Base-by-base conservation (phyloP, 768 basidiomycete genomes). In the Leccinum olivaceopallidum region DNA sequence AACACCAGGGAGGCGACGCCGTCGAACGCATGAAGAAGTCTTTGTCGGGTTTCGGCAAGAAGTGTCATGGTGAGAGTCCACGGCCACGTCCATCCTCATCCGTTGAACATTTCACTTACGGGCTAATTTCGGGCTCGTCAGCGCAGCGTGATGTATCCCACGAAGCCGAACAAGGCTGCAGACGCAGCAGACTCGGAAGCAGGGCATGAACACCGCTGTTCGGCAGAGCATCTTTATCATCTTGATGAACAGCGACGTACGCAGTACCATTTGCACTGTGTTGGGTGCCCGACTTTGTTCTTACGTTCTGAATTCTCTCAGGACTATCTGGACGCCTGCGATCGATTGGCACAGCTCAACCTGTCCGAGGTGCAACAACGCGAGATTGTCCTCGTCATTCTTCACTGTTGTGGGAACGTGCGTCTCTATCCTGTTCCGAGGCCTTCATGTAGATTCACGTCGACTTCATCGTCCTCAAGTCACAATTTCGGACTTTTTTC, bases 181-280 rank as follows among this genome's bases (percentile, higher is more conserved):
- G 66, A 66, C 56, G 68, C 73, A 49, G 69, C 73, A 48, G 67
- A 64, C 97, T 5, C 82, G 86, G 65, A 89, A 87, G 70, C 97
- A 99, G 72, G 97, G 97, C 22, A 98, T 99, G 96, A 99, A 99
- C 70, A 98, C 95, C 2, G 97, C 98, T 66, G 88, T 98, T 42
- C 83, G 96, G 39, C 80, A 94, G 62, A 88, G 90, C 58, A 87
- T 98, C 56, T 99, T 99, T 69, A 86, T 95, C 16, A 89, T 95
- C 13, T 76, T 98, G 37, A 97, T 98, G 94, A 96, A 92, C 69
- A 92, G 92, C 65, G 94, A 96, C 69, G 96, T 96, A 69, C 64
- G 87, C 76, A 6, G 24, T 39, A 2, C 28, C 13, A 6, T 55
- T 32, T 26, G 14, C n/a, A 6, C 0, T 28, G 28, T 24, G 2